A percentile compares a stretch with the other conserved stretches of the same genome.
Evolutionary conservation across 192 early-diverging fungal species (phyloP).

Genomic region (Geranomyces michiganensis): DNA sequence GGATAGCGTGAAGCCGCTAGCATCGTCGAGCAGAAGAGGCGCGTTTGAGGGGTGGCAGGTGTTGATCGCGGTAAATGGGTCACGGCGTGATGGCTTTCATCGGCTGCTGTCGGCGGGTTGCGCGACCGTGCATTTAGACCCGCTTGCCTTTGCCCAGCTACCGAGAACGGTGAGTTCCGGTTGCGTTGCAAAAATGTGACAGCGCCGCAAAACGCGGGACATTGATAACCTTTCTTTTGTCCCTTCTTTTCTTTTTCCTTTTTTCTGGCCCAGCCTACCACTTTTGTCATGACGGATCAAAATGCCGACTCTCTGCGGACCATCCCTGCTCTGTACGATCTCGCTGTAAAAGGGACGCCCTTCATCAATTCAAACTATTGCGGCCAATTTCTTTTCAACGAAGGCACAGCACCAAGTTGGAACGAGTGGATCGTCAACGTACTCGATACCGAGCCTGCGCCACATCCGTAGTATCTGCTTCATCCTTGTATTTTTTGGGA

Average conservation of each 20-base stretch:
- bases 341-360: conserved; percentile 1
- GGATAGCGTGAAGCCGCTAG: background rate
- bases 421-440: too few relatives aligned
- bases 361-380: conserved; percentile 31
- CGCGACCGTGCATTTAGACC: conserved; percentile 30
- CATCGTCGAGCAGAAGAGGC: background rate
- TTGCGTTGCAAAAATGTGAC: too few relatives aligned
- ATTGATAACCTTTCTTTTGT: background rate
- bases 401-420: background rate
- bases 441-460: too few relatives aligned
- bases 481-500: too few relatives aligned
- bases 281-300: conserved; percentile 23
- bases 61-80: conserved; percentile 32
- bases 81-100: conserved; percentile 37
- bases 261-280: background rate
- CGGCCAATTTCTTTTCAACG: conserved; percentile 22
- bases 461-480: too few relatives aligned
- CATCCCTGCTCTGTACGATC: conserved; percentile 1
- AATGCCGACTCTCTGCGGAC: background rate
- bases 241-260: background rate
- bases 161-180: conserved; percentile 14
- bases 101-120: conserved; percentile 40
- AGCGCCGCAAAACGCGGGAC: too few relatives aligned
- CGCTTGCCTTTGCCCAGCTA: background rate
- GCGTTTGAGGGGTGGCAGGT: conserved; percentile 39